Evolutionary conservation across 2,329 filamentous ascomycete genomes (phyloP).

Genomic region (Pleurostoma richardsiae): DNA sequence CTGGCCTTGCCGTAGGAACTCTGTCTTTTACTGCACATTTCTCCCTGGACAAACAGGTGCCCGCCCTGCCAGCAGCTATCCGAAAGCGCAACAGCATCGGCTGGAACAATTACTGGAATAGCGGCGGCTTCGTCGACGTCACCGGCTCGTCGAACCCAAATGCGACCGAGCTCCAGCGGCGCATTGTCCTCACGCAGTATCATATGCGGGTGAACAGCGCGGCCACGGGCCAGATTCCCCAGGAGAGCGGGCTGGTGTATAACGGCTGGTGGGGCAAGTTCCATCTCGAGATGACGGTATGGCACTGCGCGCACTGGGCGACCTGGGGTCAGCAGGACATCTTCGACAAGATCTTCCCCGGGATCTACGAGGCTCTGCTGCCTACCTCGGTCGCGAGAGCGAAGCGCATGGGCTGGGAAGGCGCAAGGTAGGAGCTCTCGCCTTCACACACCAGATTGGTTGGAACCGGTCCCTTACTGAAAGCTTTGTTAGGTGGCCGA

Average conservation of each 20-base stretch:
- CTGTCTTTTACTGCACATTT: constrained; percentile 28
- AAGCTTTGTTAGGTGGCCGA: constrained; percentile 28
- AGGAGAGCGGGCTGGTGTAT: constrained; percentile 38
- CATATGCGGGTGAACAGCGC: constrained; percentile 35
- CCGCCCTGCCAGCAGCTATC: constrained; percentile 17
- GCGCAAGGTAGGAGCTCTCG: constrained; percentile 15
- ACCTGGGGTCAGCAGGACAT: constrained; percentile 25
- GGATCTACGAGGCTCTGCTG: constrained; percentile 24
- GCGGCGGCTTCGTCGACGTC: constrained; percentile 35
- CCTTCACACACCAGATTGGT: neutral
- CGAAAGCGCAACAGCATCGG: constrained; percentile 15
- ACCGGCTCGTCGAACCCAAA: constrained; percentile 25
- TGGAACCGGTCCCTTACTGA: neutral
- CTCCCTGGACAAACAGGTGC: constrained; percentile 16
- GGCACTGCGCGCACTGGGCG: constrained; percentile 28
- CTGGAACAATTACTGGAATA: constrained; percentile 30
- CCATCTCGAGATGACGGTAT: constrained; percentile 30
- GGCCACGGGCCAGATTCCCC: constrained; percentile 26
- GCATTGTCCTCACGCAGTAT: constrained; percentile 36
- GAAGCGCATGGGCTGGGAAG: constrained; percentile 23
- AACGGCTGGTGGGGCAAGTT: constrained; percentile 37
- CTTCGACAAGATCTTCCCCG: constrained; percentile 23
- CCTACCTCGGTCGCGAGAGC: constrained; percentile 23
- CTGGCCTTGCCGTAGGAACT: neutral
- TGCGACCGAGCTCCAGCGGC: constrained; percentile 35